These are phyloP conservation scores for Daldinia grandis DNA, from an alignment of 495 filamentous ascomycete genomes.

Conservation along the genomic window DNA sequence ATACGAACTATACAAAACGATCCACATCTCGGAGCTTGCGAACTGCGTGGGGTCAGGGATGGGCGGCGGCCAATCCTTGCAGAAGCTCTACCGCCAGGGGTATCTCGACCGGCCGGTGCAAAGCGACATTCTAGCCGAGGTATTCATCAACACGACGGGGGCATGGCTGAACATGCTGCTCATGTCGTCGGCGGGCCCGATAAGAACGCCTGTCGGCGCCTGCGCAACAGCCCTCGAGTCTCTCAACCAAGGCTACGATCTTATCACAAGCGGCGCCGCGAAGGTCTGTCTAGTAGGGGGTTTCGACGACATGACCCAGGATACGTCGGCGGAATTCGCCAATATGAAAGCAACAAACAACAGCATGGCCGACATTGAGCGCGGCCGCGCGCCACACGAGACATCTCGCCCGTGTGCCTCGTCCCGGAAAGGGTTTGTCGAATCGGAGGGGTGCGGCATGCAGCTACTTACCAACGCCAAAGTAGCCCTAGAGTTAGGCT, in stretches of 20 bases:
- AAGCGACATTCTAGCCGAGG: constrained; percentile 98
- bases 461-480: constrained; percentile 96
- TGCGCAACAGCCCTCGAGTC: constrained; percentile 97
- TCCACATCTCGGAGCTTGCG: constrained; percentile 94
- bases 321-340: constrained; percentile 97
- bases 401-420: constrained; percentile 97
- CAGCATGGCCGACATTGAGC: constrained; percentile 89
- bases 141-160: constrained; percentile 98
- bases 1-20: constrained; percentile 98
- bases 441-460: constrained; percentile 96
- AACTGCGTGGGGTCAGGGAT: constrained; percentile 98
- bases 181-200: constrained; percentile 93
- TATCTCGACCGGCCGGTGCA: constrained; percentile 94
- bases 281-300: constrained; percentile 96
- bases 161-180: constrained; percentile 99
- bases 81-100: constrained; percentile 96
- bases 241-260: constrained; percentile 95
- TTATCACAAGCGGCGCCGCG: constrained; percentile 96
- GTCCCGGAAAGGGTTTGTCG: constrained; percentile 96
- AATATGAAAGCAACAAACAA: constrained; percentile 99
- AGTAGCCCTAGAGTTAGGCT: constrained; percentile 94
- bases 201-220: constrained; percentile 96
- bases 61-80: constrained; percentile 86
- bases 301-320: constrained; percentile 98
- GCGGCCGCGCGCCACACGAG: constrained; percentile 91